phyloP scores from a whole-genome alignment of 805 yeast genomes.

The Candida odintsovae region DNA sequence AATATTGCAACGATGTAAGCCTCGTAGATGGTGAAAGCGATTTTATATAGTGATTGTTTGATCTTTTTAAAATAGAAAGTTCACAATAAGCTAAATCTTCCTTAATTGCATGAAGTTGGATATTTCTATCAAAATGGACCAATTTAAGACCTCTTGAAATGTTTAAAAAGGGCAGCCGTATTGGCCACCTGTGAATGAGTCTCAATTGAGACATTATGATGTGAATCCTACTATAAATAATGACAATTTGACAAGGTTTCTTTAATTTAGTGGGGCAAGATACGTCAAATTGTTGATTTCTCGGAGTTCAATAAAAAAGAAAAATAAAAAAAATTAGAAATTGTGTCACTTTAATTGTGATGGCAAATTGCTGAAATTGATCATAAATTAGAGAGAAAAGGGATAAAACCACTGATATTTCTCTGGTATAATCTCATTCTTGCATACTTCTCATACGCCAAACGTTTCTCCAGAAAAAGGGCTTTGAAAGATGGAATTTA shows the following conservation, averaged over 20 bases:
- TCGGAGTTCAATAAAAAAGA: too few species aligned
- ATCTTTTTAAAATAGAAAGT: slow-evolving; percentile 1
- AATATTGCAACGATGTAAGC: slow-evolving; percentile 13
- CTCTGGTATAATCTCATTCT: too few species aligned
- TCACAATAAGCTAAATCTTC: slow-evolving; percentile 5
- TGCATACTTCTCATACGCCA: background rate
- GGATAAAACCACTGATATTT: too few species aligned
- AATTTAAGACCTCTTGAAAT: background rate
- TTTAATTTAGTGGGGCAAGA: too few species aligned
- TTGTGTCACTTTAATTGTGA: background rate
- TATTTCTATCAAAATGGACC: background rate
- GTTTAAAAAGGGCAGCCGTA: background rate
- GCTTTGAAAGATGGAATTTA: background rate
- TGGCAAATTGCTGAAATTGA: background rate
- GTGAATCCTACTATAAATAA: too few species aligned
- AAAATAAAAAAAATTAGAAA: too few species aligned
- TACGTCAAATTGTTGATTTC: too few species aligned
- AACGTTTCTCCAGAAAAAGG: too few species aligned
- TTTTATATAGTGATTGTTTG: background rate
- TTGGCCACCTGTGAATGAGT: background rate
- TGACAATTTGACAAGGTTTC: too few species aligned
- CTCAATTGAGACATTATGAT: background rate
- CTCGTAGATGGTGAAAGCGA: slow-evolving; percentile 2
- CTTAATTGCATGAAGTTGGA: background rate
- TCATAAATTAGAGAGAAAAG: too few species aligned